These are phyloP conservation scores for Pascua sp. DNA, from an alignment of 1,284 basidiomycete genomes.

Conservation along the genomic window DNA sequence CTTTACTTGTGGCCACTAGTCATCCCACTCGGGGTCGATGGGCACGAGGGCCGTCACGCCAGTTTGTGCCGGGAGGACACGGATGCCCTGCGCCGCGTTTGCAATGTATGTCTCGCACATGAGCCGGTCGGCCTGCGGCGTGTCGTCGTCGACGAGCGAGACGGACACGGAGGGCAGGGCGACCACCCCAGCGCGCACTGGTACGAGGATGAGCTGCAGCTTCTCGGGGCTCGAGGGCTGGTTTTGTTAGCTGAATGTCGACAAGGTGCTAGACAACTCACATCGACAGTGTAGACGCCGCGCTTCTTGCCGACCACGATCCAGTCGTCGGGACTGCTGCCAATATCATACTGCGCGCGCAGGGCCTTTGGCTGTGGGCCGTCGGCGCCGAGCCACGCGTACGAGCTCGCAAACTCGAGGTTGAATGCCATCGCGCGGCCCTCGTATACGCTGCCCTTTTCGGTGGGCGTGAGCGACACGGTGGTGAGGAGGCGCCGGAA, in stretches of 20 bases:
- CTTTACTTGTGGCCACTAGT: constrained; percentile 2
- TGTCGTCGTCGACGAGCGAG: constrained; percentile 16
- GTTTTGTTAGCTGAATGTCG: background rate
- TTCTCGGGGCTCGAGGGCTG: constrained; percentile 20
- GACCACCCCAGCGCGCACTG: constrained; percentile 36
- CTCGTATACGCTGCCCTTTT: constrained; percentile 31
- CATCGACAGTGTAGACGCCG: constrained; percentile 30
- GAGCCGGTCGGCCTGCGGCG: constrained; percentile 13
- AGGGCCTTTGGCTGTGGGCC: background rate
- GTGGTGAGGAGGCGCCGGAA: constrained; percentile 33
- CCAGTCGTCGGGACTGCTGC: constrained; percentile 39
- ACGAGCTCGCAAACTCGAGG: constrained; percentile 25
- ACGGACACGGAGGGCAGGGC: constrained; percentile 34
- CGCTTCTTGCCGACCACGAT: constrained; percentile 41
- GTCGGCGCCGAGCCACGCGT: constrained; percentile 31
- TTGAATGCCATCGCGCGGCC: constrained; percentile 36
- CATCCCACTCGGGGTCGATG: constrained; percentile 9
- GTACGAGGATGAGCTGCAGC: constrained; percentile 34
- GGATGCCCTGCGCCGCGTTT: constrained; percentile 40
- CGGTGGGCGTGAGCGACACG: constrained; percentile 21
- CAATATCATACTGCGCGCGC: constrained; percentile 37
- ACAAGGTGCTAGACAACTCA: constrained; percentile 17
- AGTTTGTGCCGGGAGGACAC: constrained; percentile 39
- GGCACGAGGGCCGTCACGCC: constrained; percentile 39
- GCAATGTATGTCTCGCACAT: constrained; percentile 46